Evolutionary conservation across 2,329 filamentous ascomycete species (phyloP).

Genomic region (Fusarium bulbicola): DNA sequence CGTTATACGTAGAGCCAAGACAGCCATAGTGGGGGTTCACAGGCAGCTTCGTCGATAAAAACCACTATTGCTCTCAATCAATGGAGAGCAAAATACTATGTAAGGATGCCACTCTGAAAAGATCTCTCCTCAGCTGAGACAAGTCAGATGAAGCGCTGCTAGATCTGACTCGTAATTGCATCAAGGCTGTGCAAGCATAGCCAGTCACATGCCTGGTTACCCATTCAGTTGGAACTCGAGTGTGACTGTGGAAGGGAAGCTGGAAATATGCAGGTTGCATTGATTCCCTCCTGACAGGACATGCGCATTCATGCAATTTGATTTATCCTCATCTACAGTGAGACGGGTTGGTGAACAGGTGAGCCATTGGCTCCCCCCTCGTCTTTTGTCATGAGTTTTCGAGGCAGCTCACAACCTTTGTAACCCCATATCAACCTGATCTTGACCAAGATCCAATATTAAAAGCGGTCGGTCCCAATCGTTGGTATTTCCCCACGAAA

Average conservation of each 20-base stretch:
- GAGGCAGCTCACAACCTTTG: neutral
- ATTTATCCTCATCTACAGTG: neutral
- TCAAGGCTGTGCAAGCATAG: constrained; percentile 13
- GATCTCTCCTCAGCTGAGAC: constrained; percentile 1
- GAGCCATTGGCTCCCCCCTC: neutral
- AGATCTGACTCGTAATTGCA: constrained; percentile 15
- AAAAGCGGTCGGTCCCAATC: constrained; percentile 6
- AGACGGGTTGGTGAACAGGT: neutral
- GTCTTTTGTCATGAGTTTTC: neutral
- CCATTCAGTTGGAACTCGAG: constrained; percentile 18
- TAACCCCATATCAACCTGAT: neutral
- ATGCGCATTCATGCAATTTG: neutral
- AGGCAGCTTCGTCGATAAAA: neutral
- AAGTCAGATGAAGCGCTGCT: constrained; percentile 16
- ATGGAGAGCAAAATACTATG: neutral
- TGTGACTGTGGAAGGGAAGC: constrained; percentile 7
- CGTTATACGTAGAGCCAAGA: constrained; percentile 9
- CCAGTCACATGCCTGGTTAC: constrained; percentile 32
- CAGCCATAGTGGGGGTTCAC: constrained; percentile 9
- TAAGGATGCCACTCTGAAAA: neutral
- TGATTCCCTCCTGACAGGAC: constrained; percentile 20
- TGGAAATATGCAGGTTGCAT: constrained; percentile 22
- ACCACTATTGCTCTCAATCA: neutral
- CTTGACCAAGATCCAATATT: constrained; percentile 2
- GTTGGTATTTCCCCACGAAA: constrained; percentile 23